Conservation (phyloP, 441 rosid genomes). For the Jatropha podagrica region DNA sequence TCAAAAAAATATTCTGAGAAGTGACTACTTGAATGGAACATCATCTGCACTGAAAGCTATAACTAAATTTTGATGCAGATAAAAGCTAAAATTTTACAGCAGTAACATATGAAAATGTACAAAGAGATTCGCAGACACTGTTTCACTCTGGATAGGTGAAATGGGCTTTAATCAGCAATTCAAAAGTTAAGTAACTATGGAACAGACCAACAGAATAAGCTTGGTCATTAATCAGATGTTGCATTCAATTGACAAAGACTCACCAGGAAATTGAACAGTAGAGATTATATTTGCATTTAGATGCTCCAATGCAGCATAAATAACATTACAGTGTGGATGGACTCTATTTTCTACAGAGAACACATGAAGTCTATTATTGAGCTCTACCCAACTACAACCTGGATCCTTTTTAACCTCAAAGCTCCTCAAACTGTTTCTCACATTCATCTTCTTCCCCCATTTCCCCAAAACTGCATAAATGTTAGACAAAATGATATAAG, state of each 20-base stretch:
- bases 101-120: not conserved
- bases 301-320: slow-evolving; percentile 40
- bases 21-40: not conserved
- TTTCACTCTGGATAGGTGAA: not conserved
- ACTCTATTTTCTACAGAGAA: slow-evolving; percentile 45
- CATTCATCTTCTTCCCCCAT: slow-evolving; percentile 47
- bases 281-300: slow-evolving; percentile 40
- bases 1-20: slow-evolving; percentile 9
- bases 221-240: not conserved
- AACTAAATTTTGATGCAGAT: not conserved
- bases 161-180: not conserved
- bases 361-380: slow-evolving; percentile 37
- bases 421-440: slow-evolving; percentile 43
- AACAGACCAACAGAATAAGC: not conserved
- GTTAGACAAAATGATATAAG: slow-evolving; percentile 48
- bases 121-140: not conserved
- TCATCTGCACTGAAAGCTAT: not conserved
- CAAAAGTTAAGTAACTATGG: not conserved
- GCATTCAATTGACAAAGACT: slow-evolving; percentile 12
- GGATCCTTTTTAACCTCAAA: slow-evolving; percentile 53
- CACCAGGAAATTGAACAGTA: slow-evolving; percentile 18
- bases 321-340: slow-evolving; percentile 34
- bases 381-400: slow-evolving; percentile 54
- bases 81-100: not conserved
- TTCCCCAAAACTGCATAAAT: slow-evolving; percentile 48